Percentiles rank a stretch among this genome's conserved stretches.
phyloP scores from a whole-genome alignment of 2,329 filamentous ascomycete genomes.

The Calonectria pseudoreteaudii region DNA sequence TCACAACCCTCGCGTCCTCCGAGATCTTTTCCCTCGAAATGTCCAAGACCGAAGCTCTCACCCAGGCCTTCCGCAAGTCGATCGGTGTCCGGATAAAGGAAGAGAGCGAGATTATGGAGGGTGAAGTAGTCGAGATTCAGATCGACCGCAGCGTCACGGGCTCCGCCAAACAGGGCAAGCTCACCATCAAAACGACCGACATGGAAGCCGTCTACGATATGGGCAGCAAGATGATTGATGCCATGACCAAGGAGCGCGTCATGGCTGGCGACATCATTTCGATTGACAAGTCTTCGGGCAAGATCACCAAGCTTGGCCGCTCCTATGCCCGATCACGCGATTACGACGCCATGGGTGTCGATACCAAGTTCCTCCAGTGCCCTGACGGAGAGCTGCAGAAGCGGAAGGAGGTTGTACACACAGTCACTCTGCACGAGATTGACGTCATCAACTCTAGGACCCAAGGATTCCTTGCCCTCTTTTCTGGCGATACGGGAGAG shows the following conservation, averaged over 20 bases:
- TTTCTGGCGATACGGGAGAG: slow-evolving; percentile 97
- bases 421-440: slow-evolving; percentile 96
- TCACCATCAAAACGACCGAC: slow-evolving; percentile 99
- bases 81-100: slow-evolving; percentile 99
- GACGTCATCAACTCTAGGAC: slow-evolving; percentile 99
- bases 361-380: slow-evolving; percentile 98
- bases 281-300: slow-evolving; percentile 97
- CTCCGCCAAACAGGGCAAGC: slow-evolving; percentile 96
- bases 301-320: slow-evolving; percentile 96
- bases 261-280: slow-evolving; percentile 99
- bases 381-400: slow-evolving; percentile 98
- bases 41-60: slow-evolving; percentile 98
- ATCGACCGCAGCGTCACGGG: slow-evolving; percentile 97
- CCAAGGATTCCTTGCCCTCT: slow-evolving; percentile 97
- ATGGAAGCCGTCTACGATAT: slow-evolving; percentile 99
- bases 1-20: slow-evolving; percentile 94
- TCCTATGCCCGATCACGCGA: slow-evolving; percentile 95
- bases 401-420: slow-evolving; percentile 96
- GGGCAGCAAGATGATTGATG: slow-evolving; percentile 99
- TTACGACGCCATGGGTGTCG: slow-evolving; percentile 98
- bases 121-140: slow-evolving; percentile 98
- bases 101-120: slow-evolving; percentile 99
- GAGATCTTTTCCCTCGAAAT: slow-evolving; percentile 99
- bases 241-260: slow-evolving; percentile 99
- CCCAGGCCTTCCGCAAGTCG: slow-evolving; percentile 98